A percentile compares a stretch with the other conserved stretches of the same genome.
These are phyloP conservation scores for Penicillium sclerotiorum DNA, from an alignment of 2,329 filamentous ascomycete species.

Conservation along the genomic window DNA sequence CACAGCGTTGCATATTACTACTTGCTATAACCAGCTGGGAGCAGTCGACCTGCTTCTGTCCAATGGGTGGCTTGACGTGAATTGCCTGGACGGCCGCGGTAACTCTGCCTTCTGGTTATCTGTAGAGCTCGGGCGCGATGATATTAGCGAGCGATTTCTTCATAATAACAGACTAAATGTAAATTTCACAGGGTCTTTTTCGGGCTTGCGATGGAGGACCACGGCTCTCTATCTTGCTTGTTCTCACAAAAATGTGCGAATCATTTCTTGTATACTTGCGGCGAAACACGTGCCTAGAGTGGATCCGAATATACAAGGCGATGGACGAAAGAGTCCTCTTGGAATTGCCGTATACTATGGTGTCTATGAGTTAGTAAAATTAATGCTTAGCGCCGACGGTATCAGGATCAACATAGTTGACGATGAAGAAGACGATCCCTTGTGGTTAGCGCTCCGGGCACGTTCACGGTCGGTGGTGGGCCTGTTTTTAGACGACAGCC, in stretches of 20 bases:
- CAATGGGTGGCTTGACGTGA: not conserved
- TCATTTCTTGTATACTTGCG: constrained; percentile 5
- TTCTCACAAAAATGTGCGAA: not conserved
- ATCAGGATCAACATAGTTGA: constrained; percentile 5
- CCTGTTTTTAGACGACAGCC: constrained; percentile 6
- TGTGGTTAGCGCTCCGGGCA: constrained; percentile 4
- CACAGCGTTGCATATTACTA: constrained; percentile 5
- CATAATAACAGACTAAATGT: constrained; percentile 6
- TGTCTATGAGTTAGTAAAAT: not conserved
- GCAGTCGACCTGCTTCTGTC: constrained; percentile 5
- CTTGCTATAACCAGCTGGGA: not conserved
- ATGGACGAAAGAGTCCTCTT: constrained; percentile 3
- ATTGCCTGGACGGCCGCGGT: constrained; percentile 3
- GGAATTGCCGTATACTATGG: constrained; percentile 4
- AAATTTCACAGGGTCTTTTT: not conserved
- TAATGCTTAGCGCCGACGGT: constrained; percentile 1
- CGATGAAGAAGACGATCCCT: constrained; percentile 5
- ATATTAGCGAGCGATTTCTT: constrained; percentile 9
- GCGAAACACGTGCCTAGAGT: constrained; percentile 2
- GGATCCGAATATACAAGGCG: constrained; percentile 6
- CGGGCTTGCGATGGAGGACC: not conserved
- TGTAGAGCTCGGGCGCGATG: constrained; percentile 1
- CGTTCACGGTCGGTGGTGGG: not conserved
- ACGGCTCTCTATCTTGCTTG: constrained; percentile 5
- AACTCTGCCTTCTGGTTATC: constrained; percentile 8